These are phyloP conservation scores for Lizonia empirigonia DNA, from an alignment of 2,329 filamentous ascomycete species.

Conservation along the genomic window DNA sequence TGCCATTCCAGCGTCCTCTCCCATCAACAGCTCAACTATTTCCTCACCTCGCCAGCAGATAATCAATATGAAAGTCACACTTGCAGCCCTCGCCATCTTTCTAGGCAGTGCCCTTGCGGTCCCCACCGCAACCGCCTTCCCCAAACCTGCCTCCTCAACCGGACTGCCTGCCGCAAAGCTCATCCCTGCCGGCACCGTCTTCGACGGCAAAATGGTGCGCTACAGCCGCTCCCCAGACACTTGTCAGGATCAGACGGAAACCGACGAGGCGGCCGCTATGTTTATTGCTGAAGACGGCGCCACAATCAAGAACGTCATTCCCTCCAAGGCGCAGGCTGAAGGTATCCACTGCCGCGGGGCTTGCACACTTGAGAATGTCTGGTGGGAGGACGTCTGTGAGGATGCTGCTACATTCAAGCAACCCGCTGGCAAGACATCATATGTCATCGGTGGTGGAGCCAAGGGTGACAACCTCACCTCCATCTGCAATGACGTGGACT, in stretches of 20 bases:
- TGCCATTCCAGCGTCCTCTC: not conserved
- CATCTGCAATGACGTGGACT: no score
- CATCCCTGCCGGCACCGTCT: slow-evolving; percentile 13
- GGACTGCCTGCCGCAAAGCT: slow-evolving; percentile 11
- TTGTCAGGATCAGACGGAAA: slow-evolving; percentile 17
- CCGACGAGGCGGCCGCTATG: slow-evolving; percentile 24
- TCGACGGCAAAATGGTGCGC: slow-evolving; percentile 22
- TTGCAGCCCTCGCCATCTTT: slow-evolving; percentile 24
- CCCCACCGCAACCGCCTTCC: slow-evolving; percentile 19
- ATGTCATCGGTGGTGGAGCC: slow-evolving; percentile 31
- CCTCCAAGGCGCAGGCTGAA: slow-evolving; percentile 54
- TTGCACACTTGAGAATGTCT: slow-evolving; percentile 44
- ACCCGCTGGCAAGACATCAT: slow-evolving; percentile 9
- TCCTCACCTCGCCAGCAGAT: not conserved
- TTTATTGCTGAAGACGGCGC: slow-evolving; percentile 49
- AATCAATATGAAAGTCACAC: slow-evolving; percentile 26
- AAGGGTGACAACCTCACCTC: not conserved
- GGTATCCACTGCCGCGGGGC: slow-evolving; percentile 57
- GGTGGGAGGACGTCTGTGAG: slow-evolving; percentile 19
- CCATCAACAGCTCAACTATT: not conserved
- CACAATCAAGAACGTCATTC: slow-evolving; percentile 57
- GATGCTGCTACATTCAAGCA: slow-evolving; percentile 24
- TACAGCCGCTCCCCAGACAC: slow-evolving; percentile 19
- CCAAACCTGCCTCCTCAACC: slow-evolving; percentile 7
- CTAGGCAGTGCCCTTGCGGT: slow-evolving; percentile 21